Evolutionary conservation across 73 alveolate genomes (phyloP), one percentile per base, ranked within the genome.

Genomic region (Paramecium octaurelia): DNA sequence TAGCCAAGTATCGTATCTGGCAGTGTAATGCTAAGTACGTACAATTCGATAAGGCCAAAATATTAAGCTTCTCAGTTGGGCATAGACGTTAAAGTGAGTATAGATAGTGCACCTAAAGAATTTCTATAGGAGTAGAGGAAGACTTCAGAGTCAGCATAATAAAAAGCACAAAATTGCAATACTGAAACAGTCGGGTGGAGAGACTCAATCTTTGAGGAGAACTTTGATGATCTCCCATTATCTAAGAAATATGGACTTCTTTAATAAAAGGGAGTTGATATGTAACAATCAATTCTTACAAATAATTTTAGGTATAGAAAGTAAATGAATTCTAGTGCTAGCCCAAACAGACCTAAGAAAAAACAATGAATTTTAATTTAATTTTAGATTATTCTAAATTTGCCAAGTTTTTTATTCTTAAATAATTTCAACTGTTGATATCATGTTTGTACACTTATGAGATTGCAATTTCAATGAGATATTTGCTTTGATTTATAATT

Each of bases 11-110:
- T 43, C 3, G 73, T 42, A 18, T 80, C 46, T 44, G 91, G 75
- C 2, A 80, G 91, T 80, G 54, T 80, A 18, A 44, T 80, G 91
- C n/a, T 48, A 2, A 80, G 91, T 24, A 80, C 91, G 21, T 80
- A 80, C 57, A 80, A 80, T 46, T 80, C 91, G 4, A 80, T 80
- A 16, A 44, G 70, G 24, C 91, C 91, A 8, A 48, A 31, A 48
- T 80, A 80, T 44, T 80, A 80, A 24, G 12, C 64, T 0, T 80
- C 91, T n/a, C 10, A 73, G 8, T 48, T 14, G 31, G 70, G 76
- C 46, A 14, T 18, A 12, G 91, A 80, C 10, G 70, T 48, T 80
- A 80, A 38, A 20, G 29, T n/a, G 12, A 75, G 88, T 75, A 18
- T 48, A 43, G 76, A 80, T 80, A 21, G 11, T 42, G n/a, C 8